Percentiles rank a stretch among this genome's conserved stretches.
Evolutionary conservation across 1,139 yeast genomes (phyloP).

Genomic region (Hansenula lynferdii): DNA sequence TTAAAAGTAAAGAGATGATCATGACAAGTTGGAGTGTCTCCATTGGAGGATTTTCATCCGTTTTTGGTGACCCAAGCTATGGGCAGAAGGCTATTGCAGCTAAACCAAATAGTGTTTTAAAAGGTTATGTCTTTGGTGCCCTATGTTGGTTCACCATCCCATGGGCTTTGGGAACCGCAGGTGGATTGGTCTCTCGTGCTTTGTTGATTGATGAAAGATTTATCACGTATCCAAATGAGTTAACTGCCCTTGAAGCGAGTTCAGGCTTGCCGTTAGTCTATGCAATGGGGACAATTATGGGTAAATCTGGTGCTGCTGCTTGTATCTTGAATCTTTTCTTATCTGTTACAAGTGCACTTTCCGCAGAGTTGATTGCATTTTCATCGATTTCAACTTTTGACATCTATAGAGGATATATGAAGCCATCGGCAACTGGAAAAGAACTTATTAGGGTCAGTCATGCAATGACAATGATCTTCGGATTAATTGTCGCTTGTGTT

Average conservation of each 20-base stretch:
- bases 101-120: conserved; percentile 29
- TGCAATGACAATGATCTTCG: conserved; percentile 26
- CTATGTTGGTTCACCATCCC: conserved; percentile 38
- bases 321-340: conserved; percentile 33
- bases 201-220: conserved; percentile 28
- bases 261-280: conserved; percentile 27
- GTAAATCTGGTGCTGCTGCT: conserved; percentile 33
- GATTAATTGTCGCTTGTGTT: conserved; percentile 28
- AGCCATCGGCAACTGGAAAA: conserved; percentile 32
- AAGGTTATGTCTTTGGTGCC: conserved; percentile 37
- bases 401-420: conserved; percentile 31
- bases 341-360: conserved; percentile 38
- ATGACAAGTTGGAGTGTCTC: conserved; percentile 27
- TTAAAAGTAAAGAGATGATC: conserved; percentile 18
- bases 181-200: conserved; percentile 34
- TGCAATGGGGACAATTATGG: conserved; percentile 30
- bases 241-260: conserved; percentile 18
- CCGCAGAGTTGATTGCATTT: conserved; percentile 35
- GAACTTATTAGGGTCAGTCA: conserved; percentile 31
- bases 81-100: conserved; percentile 42
- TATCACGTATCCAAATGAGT: conserved; percentile 29
- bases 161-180: conserved; percentile 33
- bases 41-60: conserved; percentile 32
- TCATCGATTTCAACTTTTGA: conserved; percentile 36
- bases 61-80: conserved; percentile 38